These are phyloP conservation scores for Noccaea caerulescens DNA, from an alignment of 345 rosid species.

Conservation along the genomic window DNA sequence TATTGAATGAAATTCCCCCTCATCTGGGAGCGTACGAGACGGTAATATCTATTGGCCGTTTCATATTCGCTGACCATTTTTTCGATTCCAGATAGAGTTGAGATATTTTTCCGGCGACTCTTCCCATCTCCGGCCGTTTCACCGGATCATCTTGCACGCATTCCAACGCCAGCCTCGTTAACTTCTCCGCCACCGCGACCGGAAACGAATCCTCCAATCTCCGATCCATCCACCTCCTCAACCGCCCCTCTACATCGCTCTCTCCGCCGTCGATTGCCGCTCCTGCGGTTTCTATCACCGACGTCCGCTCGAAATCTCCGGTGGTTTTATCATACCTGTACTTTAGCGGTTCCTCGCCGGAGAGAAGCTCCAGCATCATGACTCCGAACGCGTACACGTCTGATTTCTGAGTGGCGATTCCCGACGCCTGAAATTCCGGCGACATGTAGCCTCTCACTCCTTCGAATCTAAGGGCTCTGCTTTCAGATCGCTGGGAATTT, in stretches of 20 bases:
- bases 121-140: slow-evolving; percentile 80
- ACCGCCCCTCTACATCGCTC: slow-evolving; percentile 38
- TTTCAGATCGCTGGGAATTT: slow-evolving; percentile 42
- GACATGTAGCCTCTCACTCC: slow-evolving; percentile 89
- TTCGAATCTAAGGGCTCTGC: slow-evolving; percentile 55
- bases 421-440: slow-evolving; percentile 64
- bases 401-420: slow-evolving; percentile 69
- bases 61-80: slow-evolving; percentile 59
- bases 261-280: slow-evolving; percentile 47
- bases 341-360: slow-evolving; percentile 78
- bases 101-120: slow-evolving; percentile 83
- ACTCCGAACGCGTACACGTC: slow-evolving; percentile 86
- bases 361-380: slow-evolving; percentile 71
- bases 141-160: slow-evolving; percentile 69
- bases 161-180: slow-evolving; percentile 63
- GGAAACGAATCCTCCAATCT: slow-evolving; percentile 83
- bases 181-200: slow-evolving; percentile 60
- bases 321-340: slow-evolving; percentile 54
- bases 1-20: neutral
- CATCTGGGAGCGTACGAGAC: slow-evolving; percentile 69
- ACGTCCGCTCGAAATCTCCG: slow-evolving; percentile 55
- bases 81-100: slow-evolving; percentile 62
- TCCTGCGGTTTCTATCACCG: slow-evolving; percentile 67
- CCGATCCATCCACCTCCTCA: slow-evolving; percentile 78
- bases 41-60: slow-evolving; percentile 59